Base-by-base conservation (phyloP, 2,329 filamentous ascomycete species). In the Nemania diffusa region DNA sequence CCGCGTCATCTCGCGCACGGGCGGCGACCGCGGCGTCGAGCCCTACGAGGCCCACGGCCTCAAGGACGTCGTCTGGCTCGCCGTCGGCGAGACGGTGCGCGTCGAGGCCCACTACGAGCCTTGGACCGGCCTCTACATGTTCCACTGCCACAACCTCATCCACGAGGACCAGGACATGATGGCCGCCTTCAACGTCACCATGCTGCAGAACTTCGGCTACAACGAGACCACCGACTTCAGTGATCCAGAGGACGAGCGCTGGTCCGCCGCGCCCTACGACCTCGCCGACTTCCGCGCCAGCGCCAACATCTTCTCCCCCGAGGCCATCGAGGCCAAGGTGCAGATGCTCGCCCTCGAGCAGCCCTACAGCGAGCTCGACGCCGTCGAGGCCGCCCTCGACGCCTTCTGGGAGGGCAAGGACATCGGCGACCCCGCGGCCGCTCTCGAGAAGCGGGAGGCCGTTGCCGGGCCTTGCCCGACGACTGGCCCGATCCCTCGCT, bases 31-130 rank as follows among this genome's bases (percentile, higher is more conserved):
- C 2, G 73, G 72, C 13, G 81, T 88, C 4, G 71, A 80, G 67
- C 80, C 84, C 0, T 89, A 89, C 69, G 87, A 89, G 76, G 77
- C 79, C 1, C 82, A 80, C 0, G 86, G 84, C 0, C 80, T 87
- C 20, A 88, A 89, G 75, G 87, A 89, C 70, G 84, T 88, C 1
- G 85, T 88, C 1, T 85, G 85, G 80, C 79, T 89, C 1, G 84
- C 81, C 9, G 77, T 76, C 0, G 81, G 82, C 20, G 86, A 89
- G 76, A 82, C 77, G 0, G 83, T 85, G 13, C 78, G 80, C 5
- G 84, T 87, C 0, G 79, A 85, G 46, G 85, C 84, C 1, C 79
- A 82, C 71, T 87, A 84, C 71, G 81, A 81, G 2, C 85, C 85
- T 0, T 86, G 82, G 81, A 82, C 84, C 60, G 87, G 87, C 8